Conservation (phyloP, 208 protist species). For the Crithidia brevicula region DNA sequence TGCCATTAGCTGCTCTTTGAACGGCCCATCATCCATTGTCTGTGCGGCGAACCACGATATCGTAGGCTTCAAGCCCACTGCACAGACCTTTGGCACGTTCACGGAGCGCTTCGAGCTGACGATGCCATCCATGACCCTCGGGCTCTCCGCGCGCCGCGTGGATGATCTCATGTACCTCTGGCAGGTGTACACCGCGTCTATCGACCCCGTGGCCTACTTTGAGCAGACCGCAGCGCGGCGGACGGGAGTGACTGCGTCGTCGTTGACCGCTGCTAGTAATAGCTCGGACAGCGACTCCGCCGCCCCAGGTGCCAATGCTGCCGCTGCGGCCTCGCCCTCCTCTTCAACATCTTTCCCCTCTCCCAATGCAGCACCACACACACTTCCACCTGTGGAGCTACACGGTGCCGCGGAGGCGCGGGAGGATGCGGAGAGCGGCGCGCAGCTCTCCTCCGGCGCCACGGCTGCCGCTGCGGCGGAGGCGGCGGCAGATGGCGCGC, state of each 20-base stretch:
- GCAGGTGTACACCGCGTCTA: slow-evolving; percentile 84
- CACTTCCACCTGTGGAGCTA: not conserved
- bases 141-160: slow-evolving; percentile 69
- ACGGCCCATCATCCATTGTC: slow-evolving; percentile 66
- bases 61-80: slow-evolving; percentile 88
- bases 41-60: slow-evolving; percentile 69
- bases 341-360: not conserved
- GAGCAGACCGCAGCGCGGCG: slow-evolving; percentile 26
- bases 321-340: not conserved
- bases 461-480: slow-evolving; percentile 10
- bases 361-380: slow-evolving; percentile 1
- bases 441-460: not conserved
- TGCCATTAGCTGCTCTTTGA: slow-evolving; percentile 72
- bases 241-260: not conserved
- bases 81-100: slow-evolving; percentile 87
- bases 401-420: not conserved
- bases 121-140: slow-evolving; percentile 80
- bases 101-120: slow-evolving; percentile 65
- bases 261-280: not conserved
- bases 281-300: not conserved
- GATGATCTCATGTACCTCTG: slow-evolving; percentile 88
- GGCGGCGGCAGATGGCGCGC: not conserved
- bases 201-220: slow-evolving; percentile 56
- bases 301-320: not conserved
- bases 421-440: not conserved